Conservation (phyloP, 148 eudicot species). For the Amaranthus hypochondriacus region DNA sequence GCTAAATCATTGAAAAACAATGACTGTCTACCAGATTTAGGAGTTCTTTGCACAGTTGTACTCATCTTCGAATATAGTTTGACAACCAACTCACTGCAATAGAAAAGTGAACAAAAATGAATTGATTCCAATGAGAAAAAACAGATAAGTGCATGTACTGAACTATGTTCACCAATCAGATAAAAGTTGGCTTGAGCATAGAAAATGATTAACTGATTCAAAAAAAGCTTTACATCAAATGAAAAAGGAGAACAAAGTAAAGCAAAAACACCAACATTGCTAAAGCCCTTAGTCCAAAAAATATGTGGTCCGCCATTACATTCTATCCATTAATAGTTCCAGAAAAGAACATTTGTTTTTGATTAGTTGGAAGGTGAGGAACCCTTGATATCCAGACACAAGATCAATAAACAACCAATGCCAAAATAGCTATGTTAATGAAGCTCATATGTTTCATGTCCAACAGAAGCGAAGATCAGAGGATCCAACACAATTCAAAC, state of each 20-base stretch:
- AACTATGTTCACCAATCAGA: background rate
- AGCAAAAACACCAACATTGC: background rate
- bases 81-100: slow-evolving; percentile 7
- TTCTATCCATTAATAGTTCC: too few relatives aligned
- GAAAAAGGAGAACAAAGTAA: background rate
- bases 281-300: too few relatives aligned
- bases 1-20: slow-evolving; percentile 79
- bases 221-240: too few relatives aligned
- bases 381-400: too few relatives aligned
- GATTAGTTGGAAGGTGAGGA: too few relatives aligned
- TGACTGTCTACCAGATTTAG: slow-evolving; percentile 77
- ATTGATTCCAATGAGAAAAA: background rate
- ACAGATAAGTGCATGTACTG: background rate
- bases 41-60: slow-evolving; percentile 51
- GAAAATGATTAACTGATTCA: background rate
- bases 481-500: too few relatives aligned
- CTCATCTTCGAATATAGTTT: slow-evolving; percentile 37
- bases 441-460: too few relatives aligned
- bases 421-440: too few relatives aligned
- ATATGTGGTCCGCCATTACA: too few relatives aligned
- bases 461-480: too few relatives aligned
- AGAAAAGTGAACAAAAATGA: background rate
- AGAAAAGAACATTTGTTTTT: too few relatives aligned
- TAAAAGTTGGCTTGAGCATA: background rate
- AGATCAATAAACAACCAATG: too few relatives aligned